Percentiles rank a stretch among this genome's conserved stretches.
Conservation (phyloP, 345 rosid genomes). For the Moricandia arvensis region DNA sequence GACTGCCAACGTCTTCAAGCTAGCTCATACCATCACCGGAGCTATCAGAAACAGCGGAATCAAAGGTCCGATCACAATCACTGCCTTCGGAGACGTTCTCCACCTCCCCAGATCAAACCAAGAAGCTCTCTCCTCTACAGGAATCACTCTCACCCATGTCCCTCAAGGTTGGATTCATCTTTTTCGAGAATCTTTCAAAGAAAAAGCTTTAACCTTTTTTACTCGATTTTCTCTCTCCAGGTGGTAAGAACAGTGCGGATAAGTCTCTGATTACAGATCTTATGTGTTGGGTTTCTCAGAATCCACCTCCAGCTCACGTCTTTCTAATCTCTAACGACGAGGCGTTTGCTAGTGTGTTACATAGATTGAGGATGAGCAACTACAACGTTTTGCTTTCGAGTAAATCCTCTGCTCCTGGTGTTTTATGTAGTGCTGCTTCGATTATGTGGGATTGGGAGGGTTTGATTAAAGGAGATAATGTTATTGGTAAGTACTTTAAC, state of each 20-base stretch:
- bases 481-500: conserved; percentile 64
- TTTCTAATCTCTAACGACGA: conserved; percentile 74
- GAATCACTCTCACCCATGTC: conserved; percentile 69
- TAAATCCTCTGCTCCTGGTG: conserved; percentile 30
- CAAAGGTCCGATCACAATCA: conserved; percentile 81
- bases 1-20: conserved; percentile 58
- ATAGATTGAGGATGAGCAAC: conserved; percentile 85
- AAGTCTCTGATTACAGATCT: conserved; percentile 72
- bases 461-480: conserved; percentile 56
- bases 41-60: conserved; percentile 76
- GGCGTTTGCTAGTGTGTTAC: conserved; percentile 67
- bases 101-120: conserved; percentile 65
- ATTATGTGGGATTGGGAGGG: conserved; percentile 90
- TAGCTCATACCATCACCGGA: conserved; percentile 53
- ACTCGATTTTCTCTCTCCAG: conserved; percentile 36
- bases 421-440: conserved; percentile 90
- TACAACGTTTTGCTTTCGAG: conserved; percentile 87
- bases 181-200: neutral
- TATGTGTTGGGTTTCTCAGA: conserved; percentile 82
- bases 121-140: conserved; percentile 78
- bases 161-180: conserved; percentile 51
- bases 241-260: conserved; percentile 86
- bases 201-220: neutral
- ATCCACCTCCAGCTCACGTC: conserved; percentile 97
- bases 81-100: conserved; percentile 79